Conservation (phyloP, 371 early-diverging fungal genomes). For the Rhizopus sp. region DNA sequence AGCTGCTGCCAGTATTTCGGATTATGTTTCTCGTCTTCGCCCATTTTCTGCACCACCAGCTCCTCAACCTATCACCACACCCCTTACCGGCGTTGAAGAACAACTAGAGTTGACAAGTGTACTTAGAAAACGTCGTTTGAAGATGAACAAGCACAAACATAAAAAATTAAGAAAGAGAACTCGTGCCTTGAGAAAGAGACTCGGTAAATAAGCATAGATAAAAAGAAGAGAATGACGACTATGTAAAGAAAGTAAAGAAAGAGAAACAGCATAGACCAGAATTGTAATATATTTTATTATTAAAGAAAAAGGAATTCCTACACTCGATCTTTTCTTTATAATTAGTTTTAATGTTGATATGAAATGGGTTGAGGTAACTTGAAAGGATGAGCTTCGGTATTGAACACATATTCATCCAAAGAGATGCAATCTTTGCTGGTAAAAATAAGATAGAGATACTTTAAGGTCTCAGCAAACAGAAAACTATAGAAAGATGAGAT, state of each 20-base stretch:
- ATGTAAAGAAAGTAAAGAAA: neutral
- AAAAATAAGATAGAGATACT: slow-evolving; percentile 89
- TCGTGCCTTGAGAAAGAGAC: slow-evolving; percentile 74
- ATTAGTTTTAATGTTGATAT: slow-evolving; percentile 14
- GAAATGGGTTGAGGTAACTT: slow-evolving; percentile 18
- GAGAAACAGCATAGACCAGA: neutral
- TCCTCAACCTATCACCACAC: slow-evolving; percentile 31
- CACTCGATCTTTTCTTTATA: neutral
- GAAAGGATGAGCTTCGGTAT: slow-evolving; percentile 80
- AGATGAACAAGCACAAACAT: slow-evolving; percentile 90
- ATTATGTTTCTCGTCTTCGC: slow-evolving; percentile 38
- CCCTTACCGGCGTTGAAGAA: slow-evolving; percentile 23
- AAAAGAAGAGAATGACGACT: too few species aligned
- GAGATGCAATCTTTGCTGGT: slow-evolving; percentile 54
- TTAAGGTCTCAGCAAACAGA: slow-evolving; percentile 87
- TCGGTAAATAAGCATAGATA: slow-evolving; percentile 63
- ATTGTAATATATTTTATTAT: neutral
- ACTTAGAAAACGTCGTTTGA: slow-evolving; percentile 75
- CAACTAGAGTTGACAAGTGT: slow-evolving; percentile 62
- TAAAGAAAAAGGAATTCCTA: neutral
- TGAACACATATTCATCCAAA: slow-evolving; percentile 73
- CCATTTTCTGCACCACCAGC: slow-evolving; percentile 45
- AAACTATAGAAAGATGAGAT: slow-evolving; percentile 46
- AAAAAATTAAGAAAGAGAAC: slow-evolving; percentile 82
- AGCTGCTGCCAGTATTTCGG: slow-evolving; percentile 25